Base-by-base conservation (phyloP, 345 rosid genomes). In the Populus davidiana region DNA sequence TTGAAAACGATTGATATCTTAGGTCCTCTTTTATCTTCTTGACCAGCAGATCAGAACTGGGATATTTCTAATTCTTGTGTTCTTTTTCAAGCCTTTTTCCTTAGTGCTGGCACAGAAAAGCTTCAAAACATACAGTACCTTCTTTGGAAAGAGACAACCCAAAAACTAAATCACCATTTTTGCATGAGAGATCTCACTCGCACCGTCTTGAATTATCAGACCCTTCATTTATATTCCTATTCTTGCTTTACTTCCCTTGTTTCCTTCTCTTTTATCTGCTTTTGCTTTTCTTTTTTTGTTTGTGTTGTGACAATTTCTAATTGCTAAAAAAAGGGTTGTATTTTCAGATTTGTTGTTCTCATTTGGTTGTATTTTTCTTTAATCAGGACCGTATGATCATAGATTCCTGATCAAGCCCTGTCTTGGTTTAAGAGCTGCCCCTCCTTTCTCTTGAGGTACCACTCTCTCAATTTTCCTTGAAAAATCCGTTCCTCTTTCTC, bases 1-100 rank as follows among this genome's bases (percentile, higher is more conserved):
- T 36, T 66, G 84, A 84, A 72, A 81, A 81, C n/a, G 81, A 78
- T 76, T 78, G 76, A 73, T 69, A 65, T 78, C 80, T 65, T 38
- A 52, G 23, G 16, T n/a, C 20, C 20, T 33, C 21, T 4, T 43
- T n/a, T 8, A 14, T 33, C 64, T 23, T 59, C 35, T 70, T 6
- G 29, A n/a, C 27, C 78, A 27, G 68, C 6, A 5, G 20, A 77
- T 43, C 75, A 61, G 69, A 69, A 43, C 79, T 76, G 79, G 39
- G 18, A 68, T 43, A 62, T 31, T 44, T 70, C 64, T 33, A 62
- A 21, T 63, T 70, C 70, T 33, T 62, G 73, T 77, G 70, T 44
- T 61, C 21, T 47, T 18, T 43, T 27, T 59, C 36, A 17, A 14
- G 18, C 49, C 14, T 62, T 29, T 50, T 41, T 1, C 44, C 31